These are phyloP conservation scores for Jatropha podagrica DNA, from an alignment of 441 rosid genomes.

Conservation along the genomic window DNA sequence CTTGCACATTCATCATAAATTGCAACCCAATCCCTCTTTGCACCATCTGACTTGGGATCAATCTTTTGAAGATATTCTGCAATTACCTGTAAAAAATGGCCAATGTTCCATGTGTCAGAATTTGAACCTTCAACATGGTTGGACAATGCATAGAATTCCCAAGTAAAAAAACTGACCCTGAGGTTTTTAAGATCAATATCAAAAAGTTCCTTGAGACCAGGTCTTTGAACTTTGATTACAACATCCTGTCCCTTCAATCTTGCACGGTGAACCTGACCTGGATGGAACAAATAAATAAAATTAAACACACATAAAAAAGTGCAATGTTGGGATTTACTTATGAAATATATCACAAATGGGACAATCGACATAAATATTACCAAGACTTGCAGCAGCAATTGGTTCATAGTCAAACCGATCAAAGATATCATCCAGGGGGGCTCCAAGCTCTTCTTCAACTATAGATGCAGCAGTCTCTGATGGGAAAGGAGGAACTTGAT, in stretches of 20 bases:
- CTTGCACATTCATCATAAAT: conserved; percentile 98
- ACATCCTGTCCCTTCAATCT: conserved; percentile 86
- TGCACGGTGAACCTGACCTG: conserved; percentile 99
- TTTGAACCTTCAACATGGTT: neutral
- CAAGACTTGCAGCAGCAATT: conserved; percentile 98
- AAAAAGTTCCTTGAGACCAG: conserved; percentile 93
- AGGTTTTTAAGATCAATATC: conserved; percentile 95
- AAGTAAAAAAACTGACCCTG: conserved; percentile 58
- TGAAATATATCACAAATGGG: conserved; percentile 7
- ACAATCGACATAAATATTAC: conserved; percentile 38
- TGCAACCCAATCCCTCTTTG: conserved; percentile 99
- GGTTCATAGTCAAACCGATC: conserved; percentile 90
- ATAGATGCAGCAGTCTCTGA: conserved; percentile 80
- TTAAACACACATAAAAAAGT: neutral
- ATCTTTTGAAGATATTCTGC: conserved; percentile 96
- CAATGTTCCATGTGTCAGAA: conserved; percentile 14
- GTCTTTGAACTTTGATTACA: conserved; percentile 94
- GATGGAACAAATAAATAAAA: conserved; percentile 1
- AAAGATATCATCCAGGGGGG: conserved; percentile 57
- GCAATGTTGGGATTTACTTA: neutral
- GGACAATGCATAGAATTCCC: neutral
- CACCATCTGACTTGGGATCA: conserved; percentile 99
- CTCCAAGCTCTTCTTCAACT: conserved; percentile 96
- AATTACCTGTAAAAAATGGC: conserved; percentile 53
- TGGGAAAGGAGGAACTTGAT: conserved; percentile 99